phyloP scores from a whole-genome alignment of 148 eudicot species.

The Rhododendron williamsianum region DNA sequence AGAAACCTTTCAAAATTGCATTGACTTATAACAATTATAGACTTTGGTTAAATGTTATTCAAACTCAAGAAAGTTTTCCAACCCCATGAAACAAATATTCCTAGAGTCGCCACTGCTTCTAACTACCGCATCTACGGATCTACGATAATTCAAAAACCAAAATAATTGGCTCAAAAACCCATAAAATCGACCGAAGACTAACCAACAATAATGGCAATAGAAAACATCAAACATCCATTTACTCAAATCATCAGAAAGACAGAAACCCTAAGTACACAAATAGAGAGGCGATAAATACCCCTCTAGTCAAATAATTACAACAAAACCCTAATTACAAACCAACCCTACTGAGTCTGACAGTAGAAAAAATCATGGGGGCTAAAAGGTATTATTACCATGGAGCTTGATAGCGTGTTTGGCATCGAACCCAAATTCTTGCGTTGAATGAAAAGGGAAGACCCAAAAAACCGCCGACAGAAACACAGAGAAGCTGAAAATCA shows the following conservation, averaged over 20 bases:
- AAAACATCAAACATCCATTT: background rate
- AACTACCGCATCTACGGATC: background rate
- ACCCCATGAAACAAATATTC: no score
- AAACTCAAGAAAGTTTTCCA: no score
- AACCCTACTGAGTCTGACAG: background rate
- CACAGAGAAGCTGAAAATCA: constrained; percentile 26
- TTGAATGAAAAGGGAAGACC: constrained; percentile 22
- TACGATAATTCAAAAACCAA: no score
- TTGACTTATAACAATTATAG: no score
- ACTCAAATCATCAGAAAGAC: background rate
- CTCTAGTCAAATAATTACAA: background rate
- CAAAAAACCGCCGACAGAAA: constrained; percentile 26
- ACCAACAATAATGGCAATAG: background rate
- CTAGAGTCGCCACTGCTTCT: background rate
- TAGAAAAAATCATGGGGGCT: background rate
- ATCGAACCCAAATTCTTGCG: constrained; percentile 22
- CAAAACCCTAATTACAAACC: background rate
- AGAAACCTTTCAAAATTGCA: no score
- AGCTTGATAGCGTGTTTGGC: constrained; percentile 27
- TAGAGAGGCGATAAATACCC: background rate
- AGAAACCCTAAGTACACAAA: background rate
- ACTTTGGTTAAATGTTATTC: no score
- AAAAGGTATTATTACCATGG: constrained; percentile 17
- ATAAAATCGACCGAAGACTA: background rate
- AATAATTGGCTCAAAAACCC: background rate